These are phyloP conservation scores for Hyphodiscus sp. DNA, from an alignment of 2,329 filamentous ascomycete genomes.

Conservation along the genomic window DNA sequence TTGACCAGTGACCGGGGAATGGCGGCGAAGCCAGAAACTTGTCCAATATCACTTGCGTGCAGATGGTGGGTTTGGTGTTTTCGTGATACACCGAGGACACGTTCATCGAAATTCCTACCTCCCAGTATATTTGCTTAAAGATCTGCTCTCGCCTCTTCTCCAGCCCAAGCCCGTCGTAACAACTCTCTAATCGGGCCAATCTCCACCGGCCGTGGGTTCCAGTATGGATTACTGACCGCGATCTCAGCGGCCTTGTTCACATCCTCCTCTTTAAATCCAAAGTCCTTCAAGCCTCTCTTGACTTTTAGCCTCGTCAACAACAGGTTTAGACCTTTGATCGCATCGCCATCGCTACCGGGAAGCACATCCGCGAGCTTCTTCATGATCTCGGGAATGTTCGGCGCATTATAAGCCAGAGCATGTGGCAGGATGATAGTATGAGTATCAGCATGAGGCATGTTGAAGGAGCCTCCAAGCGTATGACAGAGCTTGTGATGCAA, in stretches of 20 bases:
- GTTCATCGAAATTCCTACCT: not conserved
- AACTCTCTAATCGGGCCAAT: slow-evolving; percentile 45
- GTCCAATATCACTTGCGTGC: not conserved
- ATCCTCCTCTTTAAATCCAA: slow-evolving; percentile 53
- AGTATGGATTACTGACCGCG: slow-evolving; percentile 51
- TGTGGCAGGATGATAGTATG: slow-evolving; percentile 61
- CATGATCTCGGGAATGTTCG: slow-evolving; percentile 46
- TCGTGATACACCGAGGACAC: not conserved
- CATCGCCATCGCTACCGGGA: slow-evolving; percentile 51
- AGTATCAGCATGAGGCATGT: slow-evolving; percentile 59
- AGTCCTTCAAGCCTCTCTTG: slow-evolving; percentile 44
- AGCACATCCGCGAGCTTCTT: slow-evolving; percentile 44
- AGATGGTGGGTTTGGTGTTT: not conserved
- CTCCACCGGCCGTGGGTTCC: slow-evolving; percentile 51
- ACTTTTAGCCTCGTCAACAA: slow-evolving; percentile 48
- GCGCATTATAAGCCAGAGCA: slow-evolving; percentile 56
- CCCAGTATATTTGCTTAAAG: not conserved
- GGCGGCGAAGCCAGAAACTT: not conserved
- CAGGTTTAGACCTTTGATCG: slow-evolving; percentile 49
- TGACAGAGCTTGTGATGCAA: slow-evolving; percentile 65
- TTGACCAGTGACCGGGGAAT: not conserved
- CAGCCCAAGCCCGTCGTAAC: slow-evolving; percentile 54
- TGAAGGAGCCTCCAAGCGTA: slow-evolving; percentile 55
- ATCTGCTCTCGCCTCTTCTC: slow-evolving; percentile 48
- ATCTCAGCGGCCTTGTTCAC: slow-evolving; percentile 55